Conservation (phyloP, 352 stramenopile species). For the Phytophthora cactorum region DNA sequence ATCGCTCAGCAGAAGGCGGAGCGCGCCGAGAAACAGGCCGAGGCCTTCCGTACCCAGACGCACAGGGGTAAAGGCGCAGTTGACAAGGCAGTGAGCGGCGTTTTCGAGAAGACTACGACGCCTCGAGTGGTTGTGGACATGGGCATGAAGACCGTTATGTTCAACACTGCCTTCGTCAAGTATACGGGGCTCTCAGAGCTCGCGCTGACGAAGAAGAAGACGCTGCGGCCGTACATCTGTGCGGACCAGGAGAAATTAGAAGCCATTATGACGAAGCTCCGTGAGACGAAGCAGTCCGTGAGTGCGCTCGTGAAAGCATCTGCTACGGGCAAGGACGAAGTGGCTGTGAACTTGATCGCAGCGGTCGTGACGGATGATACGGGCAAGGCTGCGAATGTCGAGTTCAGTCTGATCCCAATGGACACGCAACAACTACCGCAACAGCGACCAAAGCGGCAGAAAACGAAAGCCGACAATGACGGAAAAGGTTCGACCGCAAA, state of each 20-base stretch:
- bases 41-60: conserved; percentile 42
- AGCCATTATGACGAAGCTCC: conserved; percentile 43
- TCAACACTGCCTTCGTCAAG: conserved; percentile 60
- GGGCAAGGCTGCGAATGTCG: conserved; percentile 49
- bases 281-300: conserved; percentile 41
- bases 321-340: conserved; percentile 14
- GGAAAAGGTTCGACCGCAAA: background rate
- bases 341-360: conserved; percentile 46
- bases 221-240: conserved; percentile 52
- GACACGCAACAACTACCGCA: conserved; percentile 18
- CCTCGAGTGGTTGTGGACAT: conserved; percentile 58
- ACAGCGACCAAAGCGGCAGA: conserved; percentile 6
- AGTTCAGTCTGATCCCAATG: conserved; percentile 62
- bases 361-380: conserved; percentile 51
- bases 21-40: conserved; percentile 54
- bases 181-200: conserved; percentile 47
- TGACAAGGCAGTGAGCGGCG: conserved; percentile 33
- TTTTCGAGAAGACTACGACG: conserved; percentile 61
- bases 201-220: conserved; percentile 60
- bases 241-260: conserved; percentile 46
- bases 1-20: conserved; percentile 61
- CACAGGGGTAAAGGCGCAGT: conserved; percentile 30
- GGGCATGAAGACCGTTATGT: conserved; percentile 50
- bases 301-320: conserved; percentile 38
- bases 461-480: background rate